Percentiles rank a stretch among this genome's conserved stretches.
These are phyloP conservation scores for Huntiella moniliformis DNA, from an alignment of 2,329 filamentous ascomycete genomes.

Conservation along the genomic window DNA sequence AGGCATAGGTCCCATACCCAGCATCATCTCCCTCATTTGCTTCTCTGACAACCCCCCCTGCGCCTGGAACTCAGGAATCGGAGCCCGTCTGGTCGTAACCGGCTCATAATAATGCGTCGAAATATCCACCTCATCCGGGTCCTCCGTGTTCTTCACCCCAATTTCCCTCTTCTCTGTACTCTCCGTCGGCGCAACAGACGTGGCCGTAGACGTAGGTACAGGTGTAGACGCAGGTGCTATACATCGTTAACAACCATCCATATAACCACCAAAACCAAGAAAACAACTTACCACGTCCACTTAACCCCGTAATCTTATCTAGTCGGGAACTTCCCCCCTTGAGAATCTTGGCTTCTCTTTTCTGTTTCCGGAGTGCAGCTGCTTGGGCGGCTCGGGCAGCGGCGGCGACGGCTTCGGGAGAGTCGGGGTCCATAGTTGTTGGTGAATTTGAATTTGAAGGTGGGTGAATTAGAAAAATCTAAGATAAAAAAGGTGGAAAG, in stretches of 20 bases:
- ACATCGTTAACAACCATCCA: not conserved
- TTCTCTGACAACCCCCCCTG: conserved; percentile 29
- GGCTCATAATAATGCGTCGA: conserved; percentile 54
- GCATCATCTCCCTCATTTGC: conserved; percentile 47
- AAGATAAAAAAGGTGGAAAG: no score
- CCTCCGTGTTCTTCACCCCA: conserved; percentile 22
- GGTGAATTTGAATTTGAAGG: no score
- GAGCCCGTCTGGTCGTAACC: conserved; percentile 11
- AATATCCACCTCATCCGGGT: conserved; percentile 63
- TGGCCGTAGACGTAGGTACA: conserved; percentile 17
- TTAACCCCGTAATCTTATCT: conserved; percentile 49
- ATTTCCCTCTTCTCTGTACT: no score
- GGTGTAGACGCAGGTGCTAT: not conserved
- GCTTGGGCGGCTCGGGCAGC: conserved; percentile 40
- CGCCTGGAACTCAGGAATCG: conserved; percentile 15
- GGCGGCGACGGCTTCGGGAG: conserved; percentile 25
- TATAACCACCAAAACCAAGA: not conserved
- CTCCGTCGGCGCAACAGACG: conserved; percentile 14
- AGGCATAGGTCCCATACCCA: conserved; percentile 24
- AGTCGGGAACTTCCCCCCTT: conserved; percentile 51
- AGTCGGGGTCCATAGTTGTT: conserved; percentile 4
- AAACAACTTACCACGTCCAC: conserved; percentile 7
- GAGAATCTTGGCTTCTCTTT: conserved; percentile 60
- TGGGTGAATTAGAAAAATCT: no score
- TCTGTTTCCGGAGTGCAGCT: conserved; percentile 58